Conservation (phyloP, 345 rosid species). For the Boechera retrofracta region DNA sequence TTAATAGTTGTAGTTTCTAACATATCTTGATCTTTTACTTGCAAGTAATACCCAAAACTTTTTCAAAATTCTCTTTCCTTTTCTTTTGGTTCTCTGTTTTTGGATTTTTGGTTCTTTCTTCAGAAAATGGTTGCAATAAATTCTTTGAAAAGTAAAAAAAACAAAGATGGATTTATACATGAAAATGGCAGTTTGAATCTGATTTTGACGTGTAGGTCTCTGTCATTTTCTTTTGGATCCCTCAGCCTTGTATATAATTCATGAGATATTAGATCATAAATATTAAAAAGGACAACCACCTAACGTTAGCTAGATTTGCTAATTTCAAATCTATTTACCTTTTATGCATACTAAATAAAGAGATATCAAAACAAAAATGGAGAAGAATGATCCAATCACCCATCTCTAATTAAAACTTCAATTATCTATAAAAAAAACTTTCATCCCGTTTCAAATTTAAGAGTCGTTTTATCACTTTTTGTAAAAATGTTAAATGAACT, state of each 20-base stretch:
- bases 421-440: not conserved
- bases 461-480: not conserved
- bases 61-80: not conserved
- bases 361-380: not conserved
- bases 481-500: too few relatives aligned
- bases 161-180: slow-evolving; percentile 16
- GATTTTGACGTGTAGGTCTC: slow-evolving; percentile 28
- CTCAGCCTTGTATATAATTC: not conserved
- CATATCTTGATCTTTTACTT: slow-evolving; percentile 22
- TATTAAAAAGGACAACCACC: slow-evolving; percentile 10
- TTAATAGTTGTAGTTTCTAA: not conserved
- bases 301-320: slow-evolving; percentile 15
- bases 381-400: not conserved
- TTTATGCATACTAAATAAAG: not conserved
- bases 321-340: not conserved
- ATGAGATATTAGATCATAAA: slow-evolving; percentile 14
- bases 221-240: slow-evolving; percentile 25
- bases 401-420: not conserved
- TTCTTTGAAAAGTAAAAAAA: slow-evolving; percentile 5
- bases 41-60: slow-evolving; percentile 11
- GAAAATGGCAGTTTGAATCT: slow-evolving; percentile 37
- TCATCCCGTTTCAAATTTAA: too few relatives aligned
- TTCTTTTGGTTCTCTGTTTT: not conserved
- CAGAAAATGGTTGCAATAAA: not conserved
- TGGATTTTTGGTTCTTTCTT: not conserved